These are phyloP conservation scores for Eutrema japonicum DNA, from an alignment of 345 rosid species.

Conservation along the genomic window DNA sequence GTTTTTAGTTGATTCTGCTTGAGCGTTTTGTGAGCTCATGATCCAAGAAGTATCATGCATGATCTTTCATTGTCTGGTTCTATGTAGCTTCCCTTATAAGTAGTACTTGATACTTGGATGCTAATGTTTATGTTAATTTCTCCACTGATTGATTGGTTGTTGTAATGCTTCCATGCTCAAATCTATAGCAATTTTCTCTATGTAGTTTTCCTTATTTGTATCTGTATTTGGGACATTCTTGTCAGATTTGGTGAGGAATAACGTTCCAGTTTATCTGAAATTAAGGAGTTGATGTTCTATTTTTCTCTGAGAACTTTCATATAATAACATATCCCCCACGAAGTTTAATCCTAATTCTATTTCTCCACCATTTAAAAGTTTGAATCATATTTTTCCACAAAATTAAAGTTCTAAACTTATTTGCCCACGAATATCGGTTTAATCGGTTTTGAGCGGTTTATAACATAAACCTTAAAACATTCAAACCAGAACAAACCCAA, in stretches of 20 bases:
- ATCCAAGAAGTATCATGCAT: not conserved
- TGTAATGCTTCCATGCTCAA: conserved; percentile 9
- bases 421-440: no score
- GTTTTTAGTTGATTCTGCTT: conserved; percentile 11
- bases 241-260: not conserved
- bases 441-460: no score
- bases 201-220: no score
- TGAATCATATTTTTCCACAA: no score
- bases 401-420: no score
- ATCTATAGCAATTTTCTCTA: not conserved
- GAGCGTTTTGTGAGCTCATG: no score
- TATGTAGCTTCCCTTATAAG: not conserved
- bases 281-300: not conserved
- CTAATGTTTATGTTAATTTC: not conserved
- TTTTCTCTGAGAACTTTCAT: no score
- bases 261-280: not conserved
- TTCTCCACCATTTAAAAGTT: no score
- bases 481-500: no score
- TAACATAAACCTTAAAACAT: no score
- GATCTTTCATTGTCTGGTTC: not conserved
- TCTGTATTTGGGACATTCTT: not conserved
- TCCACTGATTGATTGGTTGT: not conserved
- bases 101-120: not conserved
- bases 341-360: no score
- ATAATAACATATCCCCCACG: no score